Percentiles rank a stretch among this genome's conserved stretches.
These are phyloP conservation scores for Primulina tabacum DNA, from an alignment of 257 asterid species.

Conservation along the genomic window DNA sequence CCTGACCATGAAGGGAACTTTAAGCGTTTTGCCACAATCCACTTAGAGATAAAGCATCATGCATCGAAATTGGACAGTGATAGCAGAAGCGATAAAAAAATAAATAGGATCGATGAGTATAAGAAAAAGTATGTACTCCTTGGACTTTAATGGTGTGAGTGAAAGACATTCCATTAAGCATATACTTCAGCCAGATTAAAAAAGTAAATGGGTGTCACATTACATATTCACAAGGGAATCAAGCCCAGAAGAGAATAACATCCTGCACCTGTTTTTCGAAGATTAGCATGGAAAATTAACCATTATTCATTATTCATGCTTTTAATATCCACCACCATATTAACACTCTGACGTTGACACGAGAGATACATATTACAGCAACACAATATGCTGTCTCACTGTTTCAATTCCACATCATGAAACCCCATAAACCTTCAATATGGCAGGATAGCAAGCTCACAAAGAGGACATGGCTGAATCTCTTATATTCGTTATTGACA, in stretches of 20 bases:
- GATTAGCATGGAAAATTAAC: background rate
- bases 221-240: background rate
- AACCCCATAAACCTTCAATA: background rate
- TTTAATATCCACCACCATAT: background rate
- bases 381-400: background rate
- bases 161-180: background rate
- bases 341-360: background rate
- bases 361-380: background rate
- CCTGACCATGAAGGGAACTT: slow-evolving; percentile 34
- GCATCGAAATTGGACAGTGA: too few species aligned
- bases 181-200: too few species aligned
- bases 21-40: background rate
- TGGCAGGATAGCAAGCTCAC: background rate
- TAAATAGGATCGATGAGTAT: background rate
- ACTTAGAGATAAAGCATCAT: background rate
- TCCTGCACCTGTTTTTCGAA: background rate
- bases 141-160: background rate
- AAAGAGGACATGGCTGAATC: background rate
- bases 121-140: too few species aligned
- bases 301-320: background rate
- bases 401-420: background rate
- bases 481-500: background rate
- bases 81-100: background rate
- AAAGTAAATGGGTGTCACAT: too few species aligned
- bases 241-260: background rate